Percentiles rank a stretch among this genome's conserved stretches.
Evolutionary conservation across 257 asterid species (phyloP).

Genomic region (Thymus mandschuricus): DNA sequence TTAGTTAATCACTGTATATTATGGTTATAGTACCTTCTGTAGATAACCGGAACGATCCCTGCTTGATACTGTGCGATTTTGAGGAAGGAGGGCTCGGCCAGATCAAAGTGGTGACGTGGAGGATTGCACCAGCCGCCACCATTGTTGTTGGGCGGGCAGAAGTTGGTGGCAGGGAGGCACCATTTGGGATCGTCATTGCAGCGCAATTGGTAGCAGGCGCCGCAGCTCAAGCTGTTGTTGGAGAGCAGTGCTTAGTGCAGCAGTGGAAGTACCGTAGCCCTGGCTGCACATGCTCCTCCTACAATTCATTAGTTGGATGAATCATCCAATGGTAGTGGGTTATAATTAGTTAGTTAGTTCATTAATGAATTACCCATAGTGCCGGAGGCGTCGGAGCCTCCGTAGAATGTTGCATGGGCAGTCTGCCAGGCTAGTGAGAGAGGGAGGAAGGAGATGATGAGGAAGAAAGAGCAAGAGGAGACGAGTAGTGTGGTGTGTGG

Average conservation of each 20-base stretch:
- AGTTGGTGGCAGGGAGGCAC: conserved; percentile 56
- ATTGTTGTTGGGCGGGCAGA: conserved; percentile 64
- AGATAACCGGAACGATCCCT: conserved; percentile 52
- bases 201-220: conserved; percentile 51
- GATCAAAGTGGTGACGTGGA: conserved; percentile 59
- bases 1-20: too few relatives aligned
- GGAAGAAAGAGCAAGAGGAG: conserved; percentile 6
- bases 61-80: conserved; percentile 52
- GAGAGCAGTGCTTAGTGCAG: conserved; percentile 51
- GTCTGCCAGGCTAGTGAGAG: conserved; percentile 37
- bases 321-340: too few relatives aligned
- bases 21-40: conserved; percentile 34
- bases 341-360: too few relatives aligned
- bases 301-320: not conserved
- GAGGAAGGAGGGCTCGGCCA: conserved; percentile 56
- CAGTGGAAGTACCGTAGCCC: conserved; percentile 62
- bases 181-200: conserved; percentile 42
- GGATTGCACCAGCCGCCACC: conserved; percentile 72
- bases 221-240: conserved; percentile 61
- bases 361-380: conserved; percentile 52
- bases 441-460: conserved; percentile 20
- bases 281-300: conserved; percentile 74
- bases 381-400: conserved; percentile 68
- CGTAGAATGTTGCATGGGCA: conserved; percentile 72
- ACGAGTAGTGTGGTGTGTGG: not conserved